Conservation (phyloP, 2,329 filamentous ascomycete species). For the Thermomyces lanuginosus region DNA sequence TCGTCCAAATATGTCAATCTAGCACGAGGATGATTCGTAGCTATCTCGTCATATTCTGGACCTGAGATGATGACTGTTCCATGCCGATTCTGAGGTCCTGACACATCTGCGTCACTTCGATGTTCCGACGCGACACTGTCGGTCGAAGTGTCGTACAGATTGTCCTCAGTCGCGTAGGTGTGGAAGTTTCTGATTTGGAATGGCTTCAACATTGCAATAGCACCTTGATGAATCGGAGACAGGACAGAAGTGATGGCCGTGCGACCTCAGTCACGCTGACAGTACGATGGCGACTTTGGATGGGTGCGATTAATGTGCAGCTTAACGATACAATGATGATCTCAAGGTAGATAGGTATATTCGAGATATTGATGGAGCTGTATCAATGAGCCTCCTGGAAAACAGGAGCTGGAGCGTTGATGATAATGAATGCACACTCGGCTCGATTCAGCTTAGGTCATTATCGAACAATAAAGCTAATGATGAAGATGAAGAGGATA, state of each 20-base stretch:
- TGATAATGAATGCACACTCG: too few relatives aligned
- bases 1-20: constrained; percentile 30
- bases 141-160: constrained; percentile 7
- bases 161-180: constrained; percentile 8
- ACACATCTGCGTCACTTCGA: constrained; percentile 5
- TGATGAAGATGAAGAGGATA: too few relatives aligned
- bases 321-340: too few relatives aligned
- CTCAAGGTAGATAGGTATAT: too few relatives aligned
- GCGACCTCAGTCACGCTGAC: not conserved
- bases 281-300: not conserved
- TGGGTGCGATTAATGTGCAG: too few relatives aligned
- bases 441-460: too few relatives aligned
- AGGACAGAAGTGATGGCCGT: not conserved
- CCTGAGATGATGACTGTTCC: constrained; percentile 26
- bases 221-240: too few relatives aligned
- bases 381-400: too few relatives aligned
- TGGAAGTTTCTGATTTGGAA: constrained; percentile 26
- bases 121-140: constrained; percentile 3
- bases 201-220: constrained; percentile 27
- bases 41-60: constrained; percentile 28
- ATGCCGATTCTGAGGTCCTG: constrained; percentile 9
- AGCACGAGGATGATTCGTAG: constrained; percentile 25
- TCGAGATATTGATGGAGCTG: too few relatives aligned
- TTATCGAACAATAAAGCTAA: too few relatives aligned
- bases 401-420: too few relatives aligned